Conservation (phyloP, 2,329 filamentous ascomycete genomes). For the Epichloe bromicola region DNA sequence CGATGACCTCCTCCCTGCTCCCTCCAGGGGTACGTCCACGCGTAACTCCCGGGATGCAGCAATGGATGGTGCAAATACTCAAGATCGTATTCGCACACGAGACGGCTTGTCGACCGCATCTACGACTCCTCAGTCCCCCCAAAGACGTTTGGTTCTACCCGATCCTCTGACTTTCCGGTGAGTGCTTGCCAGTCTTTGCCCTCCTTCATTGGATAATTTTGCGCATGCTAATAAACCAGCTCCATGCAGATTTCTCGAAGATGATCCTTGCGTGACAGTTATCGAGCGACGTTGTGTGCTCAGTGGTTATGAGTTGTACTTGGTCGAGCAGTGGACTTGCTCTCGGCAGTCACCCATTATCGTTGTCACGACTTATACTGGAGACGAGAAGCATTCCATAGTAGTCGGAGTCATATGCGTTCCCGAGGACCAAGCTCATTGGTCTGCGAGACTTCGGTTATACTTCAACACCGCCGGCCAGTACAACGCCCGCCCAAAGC, state of each 20-base stretch:
- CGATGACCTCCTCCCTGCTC: conserved; percentile 2
- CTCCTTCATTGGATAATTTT: not conserved
- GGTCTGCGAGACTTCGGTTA: conserved; percentile 65
- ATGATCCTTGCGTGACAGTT: conserved; percentile 64
- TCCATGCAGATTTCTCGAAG: conserved; percentile 57
- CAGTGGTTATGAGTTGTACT: conserved; percentile 78
- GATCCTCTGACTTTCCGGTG: conserved; percentile 46
- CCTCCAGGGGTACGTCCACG: not conserved
- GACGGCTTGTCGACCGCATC: conserved; percentile 6
- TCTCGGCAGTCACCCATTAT: conserved; percentile 83
- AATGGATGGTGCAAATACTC: conserved; percentile 1
- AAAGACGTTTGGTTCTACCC: conserved; percentile 41
- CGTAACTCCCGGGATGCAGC: not conserved
- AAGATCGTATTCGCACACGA: conserved; percentile 3
- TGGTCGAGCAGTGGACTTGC: conserved; percentile 97
- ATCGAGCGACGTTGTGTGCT: conserved; percentile 59
- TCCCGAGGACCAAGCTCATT: conserved; percentile 63
- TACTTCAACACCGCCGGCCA: conserved; percentile 82
- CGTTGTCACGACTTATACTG: conserved; percentile 85
- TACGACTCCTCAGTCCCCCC: conserved; percentile 15
- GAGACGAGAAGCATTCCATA: conserved; percentile 67
- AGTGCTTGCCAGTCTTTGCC: conserved; percentile 6
- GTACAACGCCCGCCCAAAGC: conserved; percentile 71
- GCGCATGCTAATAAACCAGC: conserved; percentile 3
- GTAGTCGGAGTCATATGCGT: conserved; percentile 69